Conservation (phyloP, 139 green algal species). For the Picochlorum sp. region DNA sequence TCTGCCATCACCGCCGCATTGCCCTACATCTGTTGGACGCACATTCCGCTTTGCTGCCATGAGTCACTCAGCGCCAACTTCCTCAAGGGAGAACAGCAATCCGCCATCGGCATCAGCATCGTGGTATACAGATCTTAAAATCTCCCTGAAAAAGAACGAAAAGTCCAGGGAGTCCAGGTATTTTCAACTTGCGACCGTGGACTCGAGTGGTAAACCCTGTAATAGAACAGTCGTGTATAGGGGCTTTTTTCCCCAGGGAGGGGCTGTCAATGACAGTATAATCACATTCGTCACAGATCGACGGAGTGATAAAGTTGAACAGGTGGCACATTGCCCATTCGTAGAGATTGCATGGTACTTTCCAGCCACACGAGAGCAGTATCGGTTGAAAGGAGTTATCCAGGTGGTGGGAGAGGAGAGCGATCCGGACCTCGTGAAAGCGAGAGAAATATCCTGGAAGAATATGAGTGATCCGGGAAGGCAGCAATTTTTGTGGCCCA, state of each 20-base stretch:
- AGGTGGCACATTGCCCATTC: conserved; percentile 39
- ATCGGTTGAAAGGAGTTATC: conserved; percentile 47
- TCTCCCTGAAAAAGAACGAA: conserved; percentile 12
- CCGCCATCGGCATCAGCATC: not conserved
- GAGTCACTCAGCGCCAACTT: too few species aligned
- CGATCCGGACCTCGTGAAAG: conserved; percentile 9
- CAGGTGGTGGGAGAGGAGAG: conserved; percentile 32
- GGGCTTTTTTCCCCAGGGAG: conserved; percentile 31
- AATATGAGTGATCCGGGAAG: conserved; percentile 25
- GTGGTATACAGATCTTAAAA: conserved; percentile 20
- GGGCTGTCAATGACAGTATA: too few species aligned
- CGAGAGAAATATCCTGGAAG: conserved; percentile 21
- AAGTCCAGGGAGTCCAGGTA: conserved; percentile 31
- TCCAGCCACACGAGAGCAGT: conserved; percentile 55
- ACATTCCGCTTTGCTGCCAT: too few species aligned
- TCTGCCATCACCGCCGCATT: too few species aligned
- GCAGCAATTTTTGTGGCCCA: conserved; percentile 35
- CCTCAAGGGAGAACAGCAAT: too few species aligned
- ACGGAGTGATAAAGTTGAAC: conserved; percentile 38
- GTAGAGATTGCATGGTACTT: conserved; percentile 75
- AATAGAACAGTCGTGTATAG: conserved; percentile 71
- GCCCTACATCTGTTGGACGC: too few species aligned
- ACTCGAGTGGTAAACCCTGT: conserved; percentile 48
- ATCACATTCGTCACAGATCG: conserved; percentile 41
- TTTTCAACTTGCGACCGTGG: conserved; percentile 68